Evolutionary conservation across 2,329 filamentous ascomycete species (phyloP), one percentile per base, ranked within the genome.

Genomic region (Colletotrichum endophyticum): DNA sequence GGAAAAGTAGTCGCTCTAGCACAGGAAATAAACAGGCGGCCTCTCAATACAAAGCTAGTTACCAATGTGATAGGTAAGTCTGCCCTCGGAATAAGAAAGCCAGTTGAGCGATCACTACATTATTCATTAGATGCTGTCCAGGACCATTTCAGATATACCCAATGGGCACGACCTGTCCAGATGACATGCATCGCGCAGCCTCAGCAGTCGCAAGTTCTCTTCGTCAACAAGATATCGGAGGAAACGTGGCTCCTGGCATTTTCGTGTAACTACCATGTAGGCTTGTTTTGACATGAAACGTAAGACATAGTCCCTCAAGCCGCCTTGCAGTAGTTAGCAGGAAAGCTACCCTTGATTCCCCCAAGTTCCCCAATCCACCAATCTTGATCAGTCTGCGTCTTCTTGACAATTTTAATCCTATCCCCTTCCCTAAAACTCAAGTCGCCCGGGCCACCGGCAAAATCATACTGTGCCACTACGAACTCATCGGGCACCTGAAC

Each of bases 361-460:
- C 88, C 87, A 16, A 96, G 78, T 84, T 97, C 95, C 15, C 95
- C 95, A 77, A 95, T 91, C 95, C 95, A 98, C 95, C 95, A 98
- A 82, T 97, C 95, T 84, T 97, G 94, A 27, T 92, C 93, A 77
- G 93, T 95, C 8, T 92, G 90, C 4, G 95, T 97, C 86, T 94
- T 95, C 86, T 95, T 95, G 36, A 96, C 82, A 5, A 98, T 93
- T 62, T 89, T 91, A 79, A 98, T 98, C 66, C 90, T 88, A 81
- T 97, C 95, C 3, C 95, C 95, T 83, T 96, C 94, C 34, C 88
- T 88, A 82, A 98, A 98, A 4, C 89, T 89, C 68, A 98, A 83
- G 83, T 98, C 95, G 0, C 94, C 94, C 8, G 90, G 91, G 81
- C 96, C 92, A 0, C 94, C 94, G 3, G 89, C 88, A 82, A 96